Percentiles rank a stretch among this genome's conserved stretches.
These are phyloP conservation scores for Hemileccinum impolitum DNA, from an alignment of 768 basidiomycete genomes.

Conservation along the genomic window DNA sequence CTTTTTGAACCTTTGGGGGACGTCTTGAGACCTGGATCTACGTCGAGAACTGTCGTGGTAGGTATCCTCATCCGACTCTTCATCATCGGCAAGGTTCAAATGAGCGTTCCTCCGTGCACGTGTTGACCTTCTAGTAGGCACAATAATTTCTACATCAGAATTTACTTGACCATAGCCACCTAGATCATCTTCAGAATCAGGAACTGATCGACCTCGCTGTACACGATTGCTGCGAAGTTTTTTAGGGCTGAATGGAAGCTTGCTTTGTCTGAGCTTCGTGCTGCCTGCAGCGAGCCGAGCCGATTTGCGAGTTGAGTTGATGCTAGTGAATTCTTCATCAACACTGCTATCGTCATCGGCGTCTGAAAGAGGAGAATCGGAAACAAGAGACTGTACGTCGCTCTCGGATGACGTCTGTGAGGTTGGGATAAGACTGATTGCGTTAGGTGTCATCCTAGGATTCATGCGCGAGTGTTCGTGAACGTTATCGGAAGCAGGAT, in stretches of 20 bases:
- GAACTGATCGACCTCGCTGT: constrained; percentile 20
- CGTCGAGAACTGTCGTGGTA: constrained; percentile 31
- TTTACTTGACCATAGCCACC: constrained; percentile 37
- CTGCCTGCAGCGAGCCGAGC: constrained; percentile 10
- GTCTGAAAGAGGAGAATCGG: constrained; percentile 27
- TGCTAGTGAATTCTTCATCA: constrained; percentile 9
- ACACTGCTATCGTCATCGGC: constrained; percentile 22
- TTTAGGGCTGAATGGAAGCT: constrained; percentile 65
- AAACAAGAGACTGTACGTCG: constrained; percentile 6
- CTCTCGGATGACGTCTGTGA: constrained; percentile 10
- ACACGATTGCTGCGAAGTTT: constrained; percentile 45
- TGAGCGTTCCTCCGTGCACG: constrained; percentile 41
- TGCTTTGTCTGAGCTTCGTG: constrained; percentile 19
- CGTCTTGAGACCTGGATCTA: constrained; percentile 3
- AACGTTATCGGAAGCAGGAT: constrained; percentile 53
- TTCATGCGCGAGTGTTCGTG: constrained; percentile 58
- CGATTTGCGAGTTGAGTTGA: constrained; percentile 13
- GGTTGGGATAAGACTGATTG: constrained; percentile 2
- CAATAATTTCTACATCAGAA: constrained; percentile 21
- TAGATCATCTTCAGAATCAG: constrained; percentile 39
- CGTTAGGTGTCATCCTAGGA: constrained; percentile 32
- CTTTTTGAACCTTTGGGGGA: constrained; percentile 21
- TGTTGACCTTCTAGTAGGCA: constrained; percentile 44
- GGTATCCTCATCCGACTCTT: constrained; percentile 31
- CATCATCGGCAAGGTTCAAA: constrained; percentile 32